Evolutionary conservation across 2,329 filamentous ascomycete genomes (phyloP).

Genomic region (Dichotomopilus funicola): DNA sequence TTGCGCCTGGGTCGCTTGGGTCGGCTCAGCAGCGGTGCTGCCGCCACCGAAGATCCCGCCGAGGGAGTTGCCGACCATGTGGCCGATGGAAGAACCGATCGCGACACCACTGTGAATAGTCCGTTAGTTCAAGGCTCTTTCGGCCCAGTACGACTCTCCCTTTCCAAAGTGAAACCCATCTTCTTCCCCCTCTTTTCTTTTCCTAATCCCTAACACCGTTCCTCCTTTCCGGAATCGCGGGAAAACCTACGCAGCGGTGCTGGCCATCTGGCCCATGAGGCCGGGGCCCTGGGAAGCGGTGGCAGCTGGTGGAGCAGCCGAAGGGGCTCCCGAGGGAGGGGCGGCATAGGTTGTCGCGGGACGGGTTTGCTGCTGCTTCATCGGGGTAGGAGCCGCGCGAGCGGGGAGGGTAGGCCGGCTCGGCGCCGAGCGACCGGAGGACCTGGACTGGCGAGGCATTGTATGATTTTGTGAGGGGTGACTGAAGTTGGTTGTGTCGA

Average conservation of each 20-base stretch:
- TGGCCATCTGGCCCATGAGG: conserved; percentile 94
- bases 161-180: background rate
- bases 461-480: conserved; percentile 25
- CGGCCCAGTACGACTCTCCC: conserved; percentile 1
- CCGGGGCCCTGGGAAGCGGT: conserved; percentile 61
- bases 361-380: conserved; percentile 55
- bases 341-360: conserved; percentile 62
- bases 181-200: too few species aligned
- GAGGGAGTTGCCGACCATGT: conserved; percentile 90
- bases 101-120: conserved; percentile 72
- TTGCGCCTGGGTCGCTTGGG: conserved; percentile 36
- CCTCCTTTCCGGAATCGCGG: too few species aligned
- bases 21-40: conserved; percentile 48
- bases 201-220: too few species aligned
- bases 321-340: conserved; percentile 38
- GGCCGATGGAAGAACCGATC: conserved; percentile 89
- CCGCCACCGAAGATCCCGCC: conserved; percentile 80
- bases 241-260: conserved; percentile 74
- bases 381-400: conserved; percentile 41
- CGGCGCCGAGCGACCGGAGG: conserved; percentile 59
- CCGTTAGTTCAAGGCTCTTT: conserved; percentile 12
- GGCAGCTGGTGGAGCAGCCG: conserved; percentile 36
- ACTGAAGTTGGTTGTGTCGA: background rate
- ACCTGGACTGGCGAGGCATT: conserved; percentile 66
- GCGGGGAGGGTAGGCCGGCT: conserved; percentile 60